Percentiles rank a stretch among this genome's conserved stretches.
Evolutionary conservation across 352 stramenopile genomes (phyloP).

Genomic region (Phytophthora pini): DNA sequence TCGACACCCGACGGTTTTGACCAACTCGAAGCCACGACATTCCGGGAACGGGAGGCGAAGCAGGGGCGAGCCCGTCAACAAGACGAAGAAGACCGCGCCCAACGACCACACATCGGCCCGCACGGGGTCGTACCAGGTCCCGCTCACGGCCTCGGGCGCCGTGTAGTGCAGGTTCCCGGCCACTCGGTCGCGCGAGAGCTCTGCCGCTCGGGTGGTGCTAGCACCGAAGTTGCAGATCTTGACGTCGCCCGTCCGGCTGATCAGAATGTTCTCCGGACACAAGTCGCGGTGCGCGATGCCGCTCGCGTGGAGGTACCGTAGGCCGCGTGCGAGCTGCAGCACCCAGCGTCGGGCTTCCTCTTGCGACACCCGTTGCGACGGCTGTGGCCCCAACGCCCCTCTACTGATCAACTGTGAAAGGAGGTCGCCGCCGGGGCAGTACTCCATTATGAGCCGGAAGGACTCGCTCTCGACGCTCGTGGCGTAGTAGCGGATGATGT

Average conservation of each 20-base stretch:
- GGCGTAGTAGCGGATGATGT: constrained; percentile 55
- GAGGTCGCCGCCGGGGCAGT: constrained; percentile 58
- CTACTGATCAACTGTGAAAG: constrained; percentile 41
- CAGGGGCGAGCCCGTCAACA: constrained; percentile 74
- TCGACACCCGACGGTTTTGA: constrained; percentile 50
- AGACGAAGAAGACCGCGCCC: constrained; percentile 71
- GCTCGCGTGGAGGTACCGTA: constrained; percentile 53
- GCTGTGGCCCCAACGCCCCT: constrained; percentile 17
- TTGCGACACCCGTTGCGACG: constrained; percentile 34
- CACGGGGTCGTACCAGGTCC: constrained; percentile 57
- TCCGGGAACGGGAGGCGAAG: constrained; percentile 45
- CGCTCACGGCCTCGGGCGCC: constrained; percentile 60
- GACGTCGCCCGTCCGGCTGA: constrained; percentile 38
- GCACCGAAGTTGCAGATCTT: constrained; percentile 76
- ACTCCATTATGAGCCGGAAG: constrained; percentile 70
- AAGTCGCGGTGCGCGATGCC: constrained; percentile 60
- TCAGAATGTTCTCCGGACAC: constrained; percentile 65
- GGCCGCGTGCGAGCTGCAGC: constrained; percentile 47
- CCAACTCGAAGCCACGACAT: constrained; percentile 51
- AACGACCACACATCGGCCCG: constrained; percentile 78
- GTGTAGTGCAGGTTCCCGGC: constrained; percentile 69
- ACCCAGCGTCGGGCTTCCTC: constrained; percentile 48
- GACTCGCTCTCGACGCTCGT: constrained; percentile 53
- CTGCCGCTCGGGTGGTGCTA: constrained; percentile 34
- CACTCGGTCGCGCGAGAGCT: constrained; percentile 42